phyloP scores from a whole-genome alignment of 2,329 filamentous ascomycete species.

The Colletotrichum horii region DNA sequence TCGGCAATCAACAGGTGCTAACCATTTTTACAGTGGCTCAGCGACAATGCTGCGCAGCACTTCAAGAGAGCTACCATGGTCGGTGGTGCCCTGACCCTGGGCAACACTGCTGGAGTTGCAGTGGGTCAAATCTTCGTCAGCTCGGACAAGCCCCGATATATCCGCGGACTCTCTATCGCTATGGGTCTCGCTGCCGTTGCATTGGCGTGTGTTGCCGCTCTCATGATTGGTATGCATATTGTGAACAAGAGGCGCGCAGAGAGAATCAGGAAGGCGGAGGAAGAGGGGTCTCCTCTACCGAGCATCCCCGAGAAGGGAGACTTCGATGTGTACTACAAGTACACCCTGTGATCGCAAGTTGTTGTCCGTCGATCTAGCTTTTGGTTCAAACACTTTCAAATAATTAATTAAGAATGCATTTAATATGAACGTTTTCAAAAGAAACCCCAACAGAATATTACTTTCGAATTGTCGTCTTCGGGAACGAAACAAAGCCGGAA shows the following conservation, averaged over 20 bases:
- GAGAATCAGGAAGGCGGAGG: not conserved
- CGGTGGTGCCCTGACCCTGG: constrained; percentile 50
- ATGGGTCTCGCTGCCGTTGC: constrained; percentile 31
- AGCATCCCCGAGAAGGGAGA: not conserved
- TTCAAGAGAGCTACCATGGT: constrained; percentile 52
- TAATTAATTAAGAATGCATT: fast-evolving
- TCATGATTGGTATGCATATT: constrained; percentile 30
- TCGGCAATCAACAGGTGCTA: not conserved
- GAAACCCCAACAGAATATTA: not conserved
- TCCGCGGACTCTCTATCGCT: constrained; percentile 33
- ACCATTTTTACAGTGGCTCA: constrained; percentile 43
- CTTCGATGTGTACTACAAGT: not conserved
- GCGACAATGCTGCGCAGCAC: constrained; percentile 51
- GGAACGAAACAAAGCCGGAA: not conserved
- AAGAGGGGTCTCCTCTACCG: not conserved
- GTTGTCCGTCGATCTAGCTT: not conserved
- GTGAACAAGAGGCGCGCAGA: constrained; percentile 31
- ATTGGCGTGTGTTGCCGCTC: constrained; percentile 26
- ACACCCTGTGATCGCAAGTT: constrained; percentile 15
- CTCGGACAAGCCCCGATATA: constrained; percentile 31
- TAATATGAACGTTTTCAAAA: not conserved
- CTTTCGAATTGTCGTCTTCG: not conserved
- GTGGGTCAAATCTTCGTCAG: constrained; percentile 49
- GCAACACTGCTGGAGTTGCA: constrained; percentile 52
- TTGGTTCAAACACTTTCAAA: not conserved